These are phyloP conservation scores for Chrysoporthe austroafricana DNA, from an alignment of 2,329 filamentous ascomycete genomes.

Conservation along the genomic window DNA sequence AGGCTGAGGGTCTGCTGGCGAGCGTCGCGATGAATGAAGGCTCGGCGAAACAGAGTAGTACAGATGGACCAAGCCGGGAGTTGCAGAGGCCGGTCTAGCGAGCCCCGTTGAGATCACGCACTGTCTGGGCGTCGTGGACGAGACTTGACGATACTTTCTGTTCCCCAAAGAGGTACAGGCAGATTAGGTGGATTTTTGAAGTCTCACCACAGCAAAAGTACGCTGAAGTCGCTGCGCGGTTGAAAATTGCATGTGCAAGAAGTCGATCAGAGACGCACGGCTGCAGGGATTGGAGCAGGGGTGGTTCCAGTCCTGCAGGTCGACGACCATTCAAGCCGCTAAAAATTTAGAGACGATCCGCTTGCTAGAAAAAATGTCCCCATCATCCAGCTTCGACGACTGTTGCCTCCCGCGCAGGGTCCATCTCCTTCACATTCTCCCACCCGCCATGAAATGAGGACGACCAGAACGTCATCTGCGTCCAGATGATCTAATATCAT, in stretches of 20 bases:
- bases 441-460: constrained; percentile 4
- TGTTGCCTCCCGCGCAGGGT: constrained; percentile 16
- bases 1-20: neutral
- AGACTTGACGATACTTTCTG: neutral
- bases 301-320: constrained; percentile 11
- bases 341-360: constrained; percentile 24
- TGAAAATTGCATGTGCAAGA: constrained; percentile 21
- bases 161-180: neutral
- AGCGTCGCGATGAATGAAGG: neutral
- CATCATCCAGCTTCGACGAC: constrained; percentile 26
- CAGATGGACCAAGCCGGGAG: neutral
- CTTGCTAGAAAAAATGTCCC: constrained; percentile 27
- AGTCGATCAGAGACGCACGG: constrained; percentile 1
- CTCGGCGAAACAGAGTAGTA: too few relatives aligned
- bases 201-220: neutral
- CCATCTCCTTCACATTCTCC: neutral
- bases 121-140: neutral
- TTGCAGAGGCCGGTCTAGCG: neutral
- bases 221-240: neutral
- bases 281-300: constrained; percentile 18
- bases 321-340: neutral
- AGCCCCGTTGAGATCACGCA: neutral
- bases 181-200: neutral
- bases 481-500: constrained; percentile 23
- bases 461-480: constrained; percentile 13